phyloP scores from a whole-genome alignment of 176 grass and related monocot species.

The Oryza punctata region DNA sequence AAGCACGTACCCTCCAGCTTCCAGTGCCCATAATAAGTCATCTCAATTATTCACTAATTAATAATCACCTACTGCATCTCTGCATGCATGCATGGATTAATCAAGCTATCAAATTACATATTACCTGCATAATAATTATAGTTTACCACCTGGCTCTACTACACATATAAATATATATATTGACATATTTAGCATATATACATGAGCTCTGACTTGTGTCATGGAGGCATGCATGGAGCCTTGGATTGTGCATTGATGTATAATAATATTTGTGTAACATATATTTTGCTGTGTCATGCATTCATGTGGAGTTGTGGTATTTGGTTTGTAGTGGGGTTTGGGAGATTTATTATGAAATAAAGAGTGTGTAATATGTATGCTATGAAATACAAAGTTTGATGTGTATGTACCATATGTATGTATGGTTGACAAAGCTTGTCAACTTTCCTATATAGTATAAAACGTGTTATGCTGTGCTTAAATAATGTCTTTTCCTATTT shows the following conservation, averaged over 20 bases:
- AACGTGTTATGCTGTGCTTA: background rate
- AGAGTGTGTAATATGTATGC: background rate
- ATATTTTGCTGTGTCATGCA: conserved; percentile 4
- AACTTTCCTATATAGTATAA: background rate
- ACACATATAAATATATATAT: background rate
- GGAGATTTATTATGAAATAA: conserved; percentile 29
- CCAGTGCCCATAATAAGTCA: conserved; percentile 55
- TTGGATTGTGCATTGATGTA: background rate
- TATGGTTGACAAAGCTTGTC: background rate
- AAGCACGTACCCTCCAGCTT: conserved; percentile 73
- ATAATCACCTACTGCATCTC: background rate
- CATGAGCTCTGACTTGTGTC: conserved; percentile 4
- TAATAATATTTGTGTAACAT: conserved; percentile 30
- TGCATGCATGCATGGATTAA: conserved; percentile 19
- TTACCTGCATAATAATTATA: background rate
- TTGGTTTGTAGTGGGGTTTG: conserved; percentile 8
- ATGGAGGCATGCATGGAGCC: background rate
- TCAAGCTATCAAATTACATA: background rate
- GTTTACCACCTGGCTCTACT: too few relatives aligned
- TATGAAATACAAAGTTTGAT: background rate
- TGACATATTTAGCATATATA: background rate
- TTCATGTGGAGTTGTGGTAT: background rate
- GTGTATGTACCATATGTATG: background rate
- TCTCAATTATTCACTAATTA: background rate
- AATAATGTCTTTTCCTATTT: background rate